Conservation (phyloP, 257 asterid species). For the Nemophila menziesii region DNA sequence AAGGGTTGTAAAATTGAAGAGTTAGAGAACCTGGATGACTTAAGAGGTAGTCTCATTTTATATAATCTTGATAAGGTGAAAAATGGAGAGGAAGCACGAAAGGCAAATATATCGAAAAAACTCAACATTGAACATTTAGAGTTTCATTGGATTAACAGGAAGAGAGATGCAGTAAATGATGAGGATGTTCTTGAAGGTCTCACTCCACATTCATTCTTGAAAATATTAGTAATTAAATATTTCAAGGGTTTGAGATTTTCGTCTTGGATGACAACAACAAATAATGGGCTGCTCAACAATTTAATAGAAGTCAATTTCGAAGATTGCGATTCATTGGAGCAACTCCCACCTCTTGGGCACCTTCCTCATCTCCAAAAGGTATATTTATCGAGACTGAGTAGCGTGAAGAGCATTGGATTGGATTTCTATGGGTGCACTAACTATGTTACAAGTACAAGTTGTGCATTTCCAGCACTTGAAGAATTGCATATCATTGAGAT, state of each 20-base stretch:
- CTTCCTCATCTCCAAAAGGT: too few relatives aligned
- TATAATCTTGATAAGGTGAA: conserved; percentile 12
- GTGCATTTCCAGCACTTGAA: conserved; percentile 8
- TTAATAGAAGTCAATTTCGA: neutral
- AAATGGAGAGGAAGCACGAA: conserved; percentile 11
- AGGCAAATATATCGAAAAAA: conserved; percentile 14
- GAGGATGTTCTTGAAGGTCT: conserved; percentile 23
- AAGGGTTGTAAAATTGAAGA: conserved; percentile 12
- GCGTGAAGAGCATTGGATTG: conserved; percentile 7
- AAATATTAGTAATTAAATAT: neutral
- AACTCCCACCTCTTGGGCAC: conserved; percentile 3
- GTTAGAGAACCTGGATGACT: conserved; percentile 14
- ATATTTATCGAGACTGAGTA: conserved; percentile 1
- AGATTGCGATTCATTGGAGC: neutral
- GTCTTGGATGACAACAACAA: neutral
- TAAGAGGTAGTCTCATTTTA: conserved; percentile 12
- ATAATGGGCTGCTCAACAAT: neutral
- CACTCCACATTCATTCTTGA: neutral
- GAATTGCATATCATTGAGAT: neutral
- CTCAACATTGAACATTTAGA: neutral
- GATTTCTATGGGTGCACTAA: conserved; percentile 2
- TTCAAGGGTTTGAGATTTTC: conserved; percentile 2
- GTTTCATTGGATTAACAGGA: conserved; percentile 6
- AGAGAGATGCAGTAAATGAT: conserved; percentile 7
- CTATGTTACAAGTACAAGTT: neutral